These are phyloP conservation scores for Priceomyces melissophilus DNA, from an alignment of 805 yeast species.

Conservation along the genomic window DNA sequence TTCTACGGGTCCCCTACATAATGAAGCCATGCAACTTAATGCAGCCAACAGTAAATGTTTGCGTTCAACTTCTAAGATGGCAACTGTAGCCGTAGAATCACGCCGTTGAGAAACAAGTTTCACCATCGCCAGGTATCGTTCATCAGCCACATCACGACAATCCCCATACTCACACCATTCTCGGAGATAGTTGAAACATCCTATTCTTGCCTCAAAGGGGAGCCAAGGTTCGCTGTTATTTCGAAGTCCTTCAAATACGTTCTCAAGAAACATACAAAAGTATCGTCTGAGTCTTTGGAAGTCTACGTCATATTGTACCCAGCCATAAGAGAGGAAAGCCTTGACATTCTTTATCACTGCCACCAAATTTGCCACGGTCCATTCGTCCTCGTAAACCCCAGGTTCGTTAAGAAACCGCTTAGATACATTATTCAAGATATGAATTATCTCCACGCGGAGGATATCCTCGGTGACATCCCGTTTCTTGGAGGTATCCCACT, in stretches of 20 bases:
- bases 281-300: conserved; percentile 77
- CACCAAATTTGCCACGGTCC: conserved; percentile 64
- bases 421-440: conserved; percentile 67
- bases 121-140: conserved; percentile 61
- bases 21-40: conserved; percentile 77
- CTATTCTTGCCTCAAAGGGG: conserved; percentile 83
- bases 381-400: conserved; percentile 56
- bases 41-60: conserved; percentile 67
- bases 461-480: conserved; percentile 37
- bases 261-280: conserved; percentile 79
- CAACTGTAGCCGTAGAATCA: conserved; percentile 52
- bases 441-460: conserved; percentile 72
- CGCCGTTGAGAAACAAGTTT: conserved; percentile 36
- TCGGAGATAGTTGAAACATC: conserved; percentile 75
- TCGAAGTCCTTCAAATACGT: conserved; percentile 57
- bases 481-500: conserved; percentile 39
- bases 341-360: conserved; percentile 61
- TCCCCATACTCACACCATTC: conserved; percentile 96
- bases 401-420: conserved; percentile 52
- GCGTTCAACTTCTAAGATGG: conserved; percentile 78
- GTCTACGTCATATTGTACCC: conserved; percentile 61
- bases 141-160: conserved; percentile 54
- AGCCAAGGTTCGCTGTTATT: conserved; percentile 50
- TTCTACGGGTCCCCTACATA: conserved; percentile 72
- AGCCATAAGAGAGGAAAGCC: conserved; percentile 50